phyloP scores from a whole-genome alignment of 1,284 basidiomycete genomes.

The Trichosporon faecale region DNA sequence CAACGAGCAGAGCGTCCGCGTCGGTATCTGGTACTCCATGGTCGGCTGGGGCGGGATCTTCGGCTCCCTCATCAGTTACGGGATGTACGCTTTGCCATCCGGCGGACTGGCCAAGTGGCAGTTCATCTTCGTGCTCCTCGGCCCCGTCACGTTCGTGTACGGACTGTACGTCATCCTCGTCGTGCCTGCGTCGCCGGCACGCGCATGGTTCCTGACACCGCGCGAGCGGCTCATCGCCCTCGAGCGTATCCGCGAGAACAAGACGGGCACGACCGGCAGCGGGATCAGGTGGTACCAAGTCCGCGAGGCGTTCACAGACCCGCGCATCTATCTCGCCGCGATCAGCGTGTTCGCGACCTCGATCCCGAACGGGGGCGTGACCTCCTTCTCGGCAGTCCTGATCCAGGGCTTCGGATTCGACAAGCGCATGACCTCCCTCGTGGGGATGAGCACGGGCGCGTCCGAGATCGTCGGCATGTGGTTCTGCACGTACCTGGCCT shows the following conservation, averaged over 20 bases:
- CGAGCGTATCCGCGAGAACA: conserved; percentile 50
- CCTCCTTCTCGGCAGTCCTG: conserved; percentile 18
- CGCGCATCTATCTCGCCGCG: not conserved
- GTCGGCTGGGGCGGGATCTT: conserved; percentile 17
- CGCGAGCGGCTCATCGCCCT: conserved; percentile 49
- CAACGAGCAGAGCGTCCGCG: conserved; percentile 35
- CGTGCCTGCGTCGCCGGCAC: conserved; percentile 44
- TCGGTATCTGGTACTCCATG: conserved; percentile 33
- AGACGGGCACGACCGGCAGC: conserved; percentile 43
- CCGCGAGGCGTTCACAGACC: conserved; percentile 42
- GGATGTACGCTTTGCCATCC: conserved; percentile 29
- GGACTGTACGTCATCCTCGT: conserved; percentile 19
- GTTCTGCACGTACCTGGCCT: not conserved
- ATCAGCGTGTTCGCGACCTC: not conserved
- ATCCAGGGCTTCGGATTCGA: conserved; percentile 32
- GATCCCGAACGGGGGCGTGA: conserved; percentile 30
- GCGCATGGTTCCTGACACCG: conserved; percentile 46
- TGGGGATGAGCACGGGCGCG: conserved; percentile 25
- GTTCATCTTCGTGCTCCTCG: conserved; percentile 32
- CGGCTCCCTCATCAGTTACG: conserved; percentile 40
- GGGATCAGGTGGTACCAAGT: conserved; percentile 45
- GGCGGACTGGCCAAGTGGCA: not conserved
- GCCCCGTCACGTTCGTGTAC: conserved; percentile 27
- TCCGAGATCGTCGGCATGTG: conserved; percentile 8
- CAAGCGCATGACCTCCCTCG: conserved; percentile 23